Conservation (phyloP, 2,329 filamentous ascomycete species). For the Alternaria solani region DNA sequence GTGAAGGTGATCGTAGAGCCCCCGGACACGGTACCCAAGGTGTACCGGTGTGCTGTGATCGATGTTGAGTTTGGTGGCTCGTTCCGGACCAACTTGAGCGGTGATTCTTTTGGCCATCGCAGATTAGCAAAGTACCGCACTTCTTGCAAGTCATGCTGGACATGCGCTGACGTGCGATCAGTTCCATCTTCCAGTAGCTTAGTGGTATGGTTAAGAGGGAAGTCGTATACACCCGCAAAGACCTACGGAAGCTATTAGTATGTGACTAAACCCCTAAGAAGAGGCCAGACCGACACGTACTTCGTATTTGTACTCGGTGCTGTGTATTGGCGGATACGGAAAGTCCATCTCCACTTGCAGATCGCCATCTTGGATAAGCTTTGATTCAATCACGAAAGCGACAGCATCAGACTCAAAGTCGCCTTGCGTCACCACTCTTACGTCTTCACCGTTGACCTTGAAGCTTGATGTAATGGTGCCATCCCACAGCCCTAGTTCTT, state of each 20-base stretch:
- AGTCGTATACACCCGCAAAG: constrained; percentile 61
- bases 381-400: constrained; percentile 55
- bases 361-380: constrained; percentile 49
- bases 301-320: constrained; percentile 37
- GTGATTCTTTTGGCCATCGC: constrained; percentile 49
- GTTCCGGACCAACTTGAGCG: constrained; percentile 44
- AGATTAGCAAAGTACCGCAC: constrained; percentile 55
- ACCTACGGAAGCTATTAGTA: constrained; percentile 54
- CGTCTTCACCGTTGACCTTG: constrained; percentile 49
- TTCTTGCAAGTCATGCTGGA: constrained; percentile 55
- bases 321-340: constrained; percentile 54
- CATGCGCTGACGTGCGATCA: constrained; percentile 48
- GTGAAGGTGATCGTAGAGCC: constrained; percentile 29
- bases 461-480: constrained; percentile 58
- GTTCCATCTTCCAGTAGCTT: constrained; percentile 35
- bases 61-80: constrained; percentile 55
- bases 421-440: constrained; percentile 57
- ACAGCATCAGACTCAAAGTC: constrained; percentile 58
- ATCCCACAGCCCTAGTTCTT: constrained; percentile 60
- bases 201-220: constrained; percentile 56
- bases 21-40: constrained; percentile 11
- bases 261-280: neutral
- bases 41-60: constrained; percentile 41
- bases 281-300: constrained; percentile 1
- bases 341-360: constrained; percentile 62